phyloP scores from a whole-genome alignment of 2,329 filamentous ascomycete species.

The Trichophyton equinum region DNA sequence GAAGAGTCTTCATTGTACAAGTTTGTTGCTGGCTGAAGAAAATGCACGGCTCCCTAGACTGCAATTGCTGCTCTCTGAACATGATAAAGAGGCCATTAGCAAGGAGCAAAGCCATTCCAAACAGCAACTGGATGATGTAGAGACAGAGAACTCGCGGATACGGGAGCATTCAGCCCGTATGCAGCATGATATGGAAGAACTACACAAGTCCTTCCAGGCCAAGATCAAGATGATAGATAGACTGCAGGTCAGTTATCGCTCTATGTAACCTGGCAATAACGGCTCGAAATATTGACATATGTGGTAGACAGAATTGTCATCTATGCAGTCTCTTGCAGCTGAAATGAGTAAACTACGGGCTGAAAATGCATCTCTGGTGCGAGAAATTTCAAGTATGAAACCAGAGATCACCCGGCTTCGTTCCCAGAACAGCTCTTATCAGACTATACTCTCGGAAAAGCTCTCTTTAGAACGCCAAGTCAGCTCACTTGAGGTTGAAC shows the following conservation, averaged over 20 bases:
- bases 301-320: conserved; percentile 46
- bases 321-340: conserved; percentile 52
- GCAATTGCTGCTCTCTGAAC: conserved; percentile 2
- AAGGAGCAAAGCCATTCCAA: neutral
- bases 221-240: conserved; percentile 44
- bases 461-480: conserved; percentile 66
- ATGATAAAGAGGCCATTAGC: conserved; percentile 6
- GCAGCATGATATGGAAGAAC: neutral
- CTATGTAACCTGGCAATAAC: conserved; percentile 19
- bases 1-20: neutral
- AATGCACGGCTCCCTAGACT: conserved; percentile 4
- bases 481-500: conserved; percentile 61
- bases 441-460: conserved; percentile 64
- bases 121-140: neutral
- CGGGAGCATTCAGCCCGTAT: neutral
- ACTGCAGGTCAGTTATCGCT: conserved; percentile 32
- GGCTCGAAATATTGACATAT: neutral
- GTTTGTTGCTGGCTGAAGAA: conserved; percentile 2
- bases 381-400: conserved; percentile 46
- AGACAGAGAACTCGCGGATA: neutral
- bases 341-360: conserved; percentile 58
- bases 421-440: conserved; percentile 47
- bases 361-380: conserved; percentile 50
- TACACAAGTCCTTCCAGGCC: conserved; percentile 28
- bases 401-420: conserved; percentile 52